Conservation (phyloP, 129 eudicot species). For the Tagetes patula region DNA sequence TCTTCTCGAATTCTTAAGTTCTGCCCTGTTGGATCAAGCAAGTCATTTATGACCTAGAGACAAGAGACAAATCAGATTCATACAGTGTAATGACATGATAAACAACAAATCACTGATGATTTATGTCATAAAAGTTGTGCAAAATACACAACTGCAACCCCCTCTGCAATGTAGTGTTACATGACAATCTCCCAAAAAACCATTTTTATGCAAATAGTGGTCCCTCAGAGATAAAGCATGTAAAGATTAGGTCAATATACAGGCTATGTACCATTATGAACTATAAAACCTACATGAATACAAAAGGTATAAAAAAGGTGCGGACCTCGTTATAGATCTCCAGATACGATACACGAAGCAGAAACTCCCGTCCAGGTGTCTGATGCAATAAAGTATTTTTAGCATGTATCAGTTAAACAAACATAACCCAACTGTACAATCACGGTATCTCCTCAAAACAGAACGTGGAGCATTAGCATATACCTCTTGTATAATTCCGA, state of each 20-base stretch:
- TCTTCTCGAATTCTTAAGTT: constrained; percentile 86
- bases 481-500: constrained; percentile 91
- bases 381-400: constrained; percentile 38
- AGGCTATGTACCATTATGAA: neutral
- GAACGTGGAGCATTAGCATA: constrained; percentile 6
- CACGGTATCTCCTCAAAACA: neutral
- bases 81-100: constrained; percentile 14
- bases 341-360: constrained; percentile 88
- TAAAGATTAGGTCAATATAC: neutral
- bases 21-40: constrained; percentile 93
- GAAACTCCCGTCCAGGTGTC: constrained; percentile 90
- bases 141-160: constrained; percentile 2
- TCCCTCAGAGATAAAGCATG: neutral
- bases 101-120: neutral
- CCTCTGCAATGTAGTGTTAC: neutral
- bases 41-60: constrained; percentile 77
- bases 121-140: constrained; percentile 5
- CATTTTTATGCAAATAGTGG: neutral
- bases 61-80: constrained; percentile 11
- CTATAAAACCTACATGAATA: constrained; percentile 2
- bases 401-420: constrained; percentile 27
- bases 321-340: constrained; percentile 90
- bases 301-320: constrained; percentile 18
- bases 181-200: neutral
- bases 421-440: neutral